Base-by-base conservation (phyloP, 768 basidiomycete genomes). In the Strobilomyces dryophilus region DNA sequence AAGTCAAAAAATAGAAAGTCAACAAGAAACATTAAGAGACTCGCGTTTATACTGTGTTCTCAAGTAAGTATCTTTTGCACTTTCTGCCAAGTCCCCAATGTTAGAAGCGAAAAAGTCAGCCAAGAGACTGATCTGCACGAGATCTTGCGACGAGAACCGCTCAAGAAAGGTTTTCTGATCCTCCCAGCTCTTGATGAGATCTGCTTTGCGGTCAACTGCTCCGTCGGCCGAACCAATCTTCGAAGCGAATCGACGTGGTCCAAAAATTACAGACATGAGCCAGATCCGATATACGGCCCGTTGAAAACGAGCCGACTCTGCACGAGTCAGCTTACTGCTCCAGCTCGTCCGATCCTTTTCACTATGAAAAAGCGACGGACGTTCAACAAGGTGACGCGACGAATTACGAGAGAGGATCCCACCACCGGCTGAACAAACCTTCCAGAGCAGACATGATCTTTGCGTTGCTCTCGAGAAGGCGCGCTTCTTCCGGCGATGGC, bases 351-450 rank as follows among this genome's bases (percentile, higher is more conserved):
- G 66, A 49, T 75, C 70, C 53, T 75, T 73, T 49, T 71, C 1
- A 10, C 54, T 53, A 15, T 26, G 15, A 5, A 10, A 9, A 15
- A 42, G 40, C 6, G 6, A 18, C 20, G 17, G 3, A 8, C 11
- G 21, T 18, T 37, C 15, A 8, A 26, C 10, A n/a, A 32, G 20
- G 24, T 5, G 11, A 14, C 8, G 8, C 14, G 3, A n/a, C 5
- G 7, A 18, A 18, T 12, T 14, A 1, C 5, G 8, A 35, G 24
- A 32, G 27, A 54, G 10, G 36, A 47, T 67, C 75, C 61, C 18
- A 70, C 76, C 72, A 71, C 36, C 63, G 51, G 49, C 76, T 76
- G 53, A 71, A 77, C 11, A 76, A 37, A 29, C 69, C 62, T 52
- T 75, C 74, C 15, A 76, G 41, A 0, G 54, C 49, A 7, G 47